Conservation (phyloP, 768 basidiomycete species). For the Leccinum barrowsii region DNA sequence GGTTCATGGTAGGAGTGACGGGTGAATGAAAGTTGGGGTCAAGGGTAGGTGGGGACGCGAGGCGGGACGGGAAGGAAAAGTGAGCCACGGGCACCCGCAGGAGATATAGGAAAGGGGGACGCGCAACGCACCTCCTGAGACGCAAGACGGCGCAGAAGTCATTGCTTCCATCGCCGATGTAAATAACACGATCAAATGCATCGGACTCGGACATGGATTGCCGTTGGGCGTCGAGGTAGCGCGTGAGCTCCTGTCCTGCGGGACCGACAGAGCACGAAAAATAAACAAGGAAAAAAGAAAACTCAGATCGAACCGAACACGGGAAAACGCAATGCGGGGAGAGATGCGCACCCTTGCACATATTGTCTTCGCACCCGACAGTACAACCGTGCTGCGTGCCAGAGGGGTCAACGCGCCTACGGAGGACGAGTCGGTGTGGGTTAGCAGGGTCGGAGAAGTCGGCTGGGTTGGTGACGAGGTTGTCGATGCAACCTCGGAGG, state of each 20-base stretch:
- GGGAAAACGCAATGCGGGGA: not conserved
- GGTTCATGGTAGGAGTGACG: not conserved
- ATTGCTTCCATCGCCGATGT: slow-evolving; percentile 92
- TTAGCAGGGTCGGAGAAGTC: slow-evolving; percentile 62
- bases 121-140: slow-evolving; percentile 55
- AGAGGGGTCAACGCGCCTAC: slow-evolving; percentile 68
- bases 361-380: slow-evolving; percentile 90
- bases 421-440: slow-evolving; percentile 67
- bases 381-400: slow-evolving; percentile 80
- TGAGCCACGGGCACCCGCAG: not conserved
- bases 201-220: slow-evolving; percentile 20
- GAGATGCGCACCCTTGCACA: slow-evolving; percentile 81
- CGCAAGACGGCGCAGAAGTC: slow-evolving; percentile 93
- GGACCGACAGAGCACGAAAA: not conserved
- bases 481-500: slow-evolving; percentile 67
- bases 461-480: slow-evolving; percentile 92
- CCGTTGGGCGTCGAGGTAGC: slow-evolving; percentile 53
- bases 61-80: not conserved
- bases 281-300: no score
- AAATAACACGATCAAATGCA: slow-evolving; percentile 74
- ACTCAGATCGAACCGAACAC: not conserved
- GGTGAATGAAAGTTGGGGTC: not conserved
- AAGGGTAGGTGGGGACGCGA: not conserved
- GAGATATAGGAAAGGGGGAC: not conserved
- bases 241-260: slow-evolving; percentile 87